phyloP scores from a whole-genome alignment of 345 rosid genomes.

The Rhodamnia rubescens region DNA sequence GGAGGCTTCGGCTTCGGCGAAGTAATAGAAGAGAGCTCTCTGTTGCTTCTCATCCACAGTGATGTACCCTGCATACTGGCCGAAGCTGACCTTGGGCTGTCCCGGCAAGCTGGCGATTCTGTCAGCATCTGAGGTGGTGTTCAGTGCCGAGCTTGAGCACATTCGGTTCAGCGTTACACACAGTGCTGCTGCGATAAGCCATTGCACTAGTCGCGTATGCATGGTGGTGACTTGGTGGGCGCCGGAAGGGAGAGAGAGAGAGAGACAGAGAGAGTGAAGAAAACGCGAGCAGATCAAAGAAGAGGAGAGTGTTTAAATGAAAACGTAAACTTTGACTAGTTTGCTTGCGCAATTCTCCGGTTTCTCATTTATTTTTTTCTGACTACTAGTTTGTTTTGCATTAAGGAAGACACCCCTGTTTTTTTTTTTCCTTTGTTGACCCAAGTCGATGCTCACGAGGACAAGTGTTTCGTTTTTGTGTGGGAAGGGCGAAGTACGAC shows the following conservation, averaged over 20 bases:
- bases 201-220: neutral
- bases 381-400: neutral
- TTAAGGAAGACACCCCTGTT: neutral
- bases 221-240: neutral
- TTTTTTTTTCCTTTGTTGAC: neutral
- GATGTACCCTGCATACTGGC: conserved; percentile 29
- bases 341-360: neutral
- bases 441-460: neutral
- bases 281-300: neutral
- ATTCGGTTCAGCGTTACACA: neutral
- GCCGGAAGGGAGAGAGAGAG: neutral
- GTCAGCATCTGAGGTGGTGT: neutral
- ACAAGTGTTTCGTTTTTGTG: neutral
- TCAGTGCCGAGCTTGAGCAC: neutral
- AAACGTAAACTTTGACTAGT: neutral
- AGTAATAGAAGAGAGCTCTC: conserved; percentile 37
- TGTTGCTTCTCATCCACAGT: conserved; percentile 10
- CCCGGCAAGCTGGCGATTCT: conserved; percentile 23
- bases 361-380: neutral
- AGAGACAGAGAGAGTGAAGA: neutral
- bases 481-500: too few species aligned
- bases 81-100: conserved; percentile 22
- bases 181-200: neutral
- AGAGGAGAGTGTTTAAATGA: neutral
- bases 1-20: conserved; percentile 25